Base-by-base conservation (phyloP, 768 basidiomycete species). In the Glaciozyma martinii region DNA sequence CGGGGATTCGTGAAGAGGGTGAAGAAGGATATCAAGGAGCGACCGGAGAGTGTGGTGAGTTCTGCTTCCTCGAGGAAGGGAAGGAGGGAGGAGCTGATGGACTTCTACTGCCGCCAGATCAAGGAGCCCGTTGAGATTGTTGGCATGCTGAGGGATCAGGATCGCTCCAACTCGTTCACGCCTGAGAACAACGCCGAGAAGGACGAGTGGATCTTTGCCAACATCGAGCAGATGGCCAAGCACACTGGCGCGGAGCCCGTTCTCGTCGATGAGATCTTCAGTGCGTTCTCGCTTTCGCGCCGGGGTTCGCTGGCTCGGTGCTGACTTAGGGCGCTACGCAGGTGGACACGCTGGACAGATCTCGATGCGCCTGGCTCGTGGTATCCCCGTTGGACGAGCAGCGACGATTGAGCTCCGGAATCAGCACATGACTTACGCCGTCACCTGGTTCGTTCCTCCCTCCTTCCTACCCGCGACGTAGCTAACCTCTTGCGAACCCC, bases 121-220 rank as follows among this genome's bases (percentile, higher is more conserved):
- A 76, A 59, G 70, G 83, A 79, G 9, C 83, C 85, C 73, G 85
- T 90, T 1, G 82, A 89, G 68, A 76, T 97, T 3, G 77, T 88
- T 37, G 93, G 91, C 59, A 90, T 97, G 88, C 80, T 98, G 61
- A 82, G 90, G 61, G 86, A 84, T 3, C 85, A 86, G 33, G 75
- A 78, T 72, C 77, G 78, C 49, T 83, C 86, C 59, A 89, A 90
- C 73, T 74, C 74, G 9, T 99, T 94, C 75, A 93, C 90, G 3
- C 93, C 93, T 23, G 86, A 90, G 59, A 99, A 99, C 75, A 81
- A 83, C 50, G 86, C 88, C 0, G 81, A 82, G 54, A 81, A 83
- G 59, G 86, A 87, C 16, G 82, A 85, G 75, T 99, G 94, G 93
- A 90, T 89, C 72, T 99, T 91, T 88, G 83, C 83, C 25, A 90